Evolutionary conservation across 208 protist species (phyloP).

Genomic region (Herpetomonas samuelpessoai): DNA sequence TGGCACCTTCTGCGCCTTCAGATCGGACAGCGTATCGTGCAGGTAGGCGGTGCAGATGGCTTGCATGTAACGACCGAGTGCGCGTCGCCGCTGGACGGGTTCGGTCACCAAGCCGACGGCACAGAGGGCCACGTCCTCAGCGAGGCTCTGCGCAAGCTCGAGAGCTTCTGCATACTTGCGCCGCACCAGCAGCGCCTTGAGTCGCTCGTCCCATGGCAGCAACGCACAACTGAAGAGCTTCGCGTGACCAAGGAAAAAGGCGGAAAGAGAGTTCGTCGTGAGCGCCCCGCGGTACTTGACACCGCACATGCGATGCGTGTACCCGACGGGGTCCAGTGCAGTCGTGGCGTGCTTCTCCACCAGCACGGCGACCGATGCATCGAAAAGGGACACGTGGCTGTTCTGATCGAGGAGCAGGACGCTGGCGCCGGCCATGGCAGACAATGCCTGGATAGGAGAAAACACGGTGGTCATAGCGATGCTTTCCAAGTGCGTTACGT

Average conservation of each 20-base stretch:
- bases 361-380: constrained; percentile 46
- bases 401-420: constrained; percentile 49
- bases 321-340: constrained; percentile 34
- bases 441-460: constrained; percentile 39
- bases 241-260: constrained; percentile 34
- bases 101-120: constrained; percentile 48
- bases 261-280: constrained; percentile 22
- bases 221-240: constrained; percentile 41
- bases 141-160: constrained; percentile 55
- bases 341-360: constrained; percentile 43
- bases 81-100: constrained; percentile 21
- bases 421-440: constrained; percentile 30
- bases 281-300: constrained; percentile 36
- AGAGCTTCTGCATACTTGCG: constrained; percentile 49
- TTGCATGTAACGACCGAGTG: constrained; percentile 47
- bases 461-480: constrained; percentile 25
- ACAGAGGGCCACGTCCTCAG: constrained; percentile 57
- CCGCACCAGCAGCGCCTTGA: constrained; percentile 45
- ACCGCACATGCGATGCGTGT: constrained; percentile 24
- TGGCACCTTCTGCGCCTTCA: constrained; percentile 2
- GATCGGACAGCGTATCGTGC: neutral
- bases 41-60: constrained; percentile 42
- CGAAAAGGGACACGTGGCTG: constrained; percentile 39
- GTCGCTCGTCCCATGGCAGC: constrained; percentile 60
- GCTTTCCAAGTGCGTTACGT: constrained; percentile 27